phyloP scores from a whole-genome alignment of 345 rosid genomes.

The Euphorbia tirucalli region DNA sequence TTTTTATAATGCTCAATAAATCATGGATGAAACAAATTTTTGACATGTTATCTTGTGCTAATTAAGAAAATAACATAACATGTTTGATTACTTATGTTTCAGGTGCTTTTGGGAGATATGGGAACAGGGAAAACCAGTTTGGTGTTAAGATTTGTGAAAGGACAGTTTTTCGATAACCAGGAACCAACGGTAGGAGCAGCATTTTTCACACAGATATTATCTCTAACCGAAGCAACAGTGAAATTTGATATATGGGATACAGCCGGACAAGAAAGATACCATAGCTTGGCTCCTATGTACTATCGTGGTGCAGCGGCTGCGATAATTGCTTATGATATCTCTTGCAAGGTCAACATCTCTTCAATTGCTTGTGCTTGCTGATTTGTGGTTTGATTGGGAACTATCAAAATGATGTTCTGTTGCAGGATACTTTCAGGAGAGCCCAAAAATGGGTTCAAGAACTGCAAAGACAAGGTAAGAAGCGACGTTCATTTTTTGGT shows the following conservation, averaged over 20 bases:
- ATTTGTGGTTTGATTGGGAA: neutral
- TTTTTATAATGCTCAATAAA: too few species aligned
- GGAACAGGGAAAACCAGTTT: conserved; percentile 76
- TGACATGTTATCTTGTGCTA: neutral
- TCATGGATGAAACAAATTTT: too few species aligned
- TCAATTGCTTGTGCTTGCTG: neutral
- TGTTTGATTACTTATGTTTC: conserved; percentile 2
- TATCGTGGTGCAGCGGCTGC: conserved; percentile 55
- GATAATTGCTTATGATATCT: conserved; percentile 41
- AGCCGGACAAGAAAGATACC: conserved; percentile 50
- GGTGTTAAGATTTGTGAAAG: conserved; percentile 61
- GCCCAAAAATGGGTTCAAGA: conserved; percentile 51
- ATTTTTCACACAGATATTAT: conserved; percentile 45
- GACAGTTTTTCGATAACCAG: conserved; percentile 59
- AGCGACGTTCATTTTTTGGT: too few species aligned
- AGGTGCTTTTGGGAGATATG: conserved; percentile 68
- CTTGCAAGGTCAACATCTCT: conserved; percentile 38
- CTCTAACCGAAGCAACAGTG: conserved; percentile 44
- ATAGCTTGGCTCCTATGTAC: conserved; percentile 56
- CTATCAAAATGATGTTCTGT: neutral
- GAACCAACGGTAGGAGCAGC: conserved; percentile 56
- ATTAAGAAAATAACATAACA: neutral
- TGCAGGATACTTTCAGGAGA: conserved; percentile 42
- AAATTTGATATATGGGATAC: conserved; percentile 57
- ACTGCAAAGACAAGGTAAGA: conserved; percentile 48